These are phyloP conservation scores for Hypoxylon sp. DNA, from an alignment of 2,329 filamentous ascomycete genomes.

Conservation along the genomic window DNA sequence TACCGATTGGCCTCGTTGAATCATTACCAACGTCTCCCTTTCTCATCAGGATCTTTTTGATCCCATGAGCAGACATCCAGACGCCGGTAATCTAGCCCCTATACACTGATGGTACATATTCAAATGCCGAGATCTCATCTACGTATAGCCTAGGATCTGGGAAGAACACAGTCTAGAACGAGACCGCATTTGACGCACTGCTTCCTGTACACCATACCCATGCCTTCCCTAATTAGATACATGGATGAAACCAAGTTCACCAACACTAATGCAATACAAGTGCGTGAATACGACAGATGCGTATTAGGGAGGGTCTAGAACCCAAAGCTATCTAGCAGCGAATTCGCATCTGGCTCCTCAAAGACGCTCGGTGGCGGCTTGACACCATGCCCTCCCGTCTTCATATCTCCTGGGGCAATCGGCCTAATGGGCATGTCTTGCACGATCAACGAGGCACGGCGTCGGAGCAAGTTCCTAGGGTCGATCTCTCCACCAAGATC, in stretches of 20 bases:
- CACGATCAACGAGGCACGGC: slow-evolving; percentile 83
- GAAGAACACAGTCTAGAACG: not conserved
- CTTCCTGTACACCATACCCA: slow-evolving; percentile 8
- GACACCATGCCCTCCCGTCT: slow-evolving; percentile 57
- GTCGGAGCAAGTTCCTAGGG: slow-evolving; percentile 75
- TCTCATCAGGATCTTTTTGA: not conserved
- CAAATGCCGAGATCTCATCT: slow-evolving; percentile 13
- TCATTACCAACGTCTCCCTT: not conserved
- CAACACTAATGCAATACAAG: slow-evolving; percentile 3
- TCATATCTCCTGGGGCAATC: slow-evolving; percentile 57
- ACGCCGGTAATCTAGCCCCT: not conserved
- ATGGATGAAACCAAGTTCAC: slow-evolving; percentile 1
- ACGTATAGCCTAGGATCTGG: not conserved
- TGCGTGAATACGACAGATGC: not conserved
- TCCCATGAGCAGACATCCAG: not conserved
- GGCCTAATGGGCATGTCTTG: slow-evolving; percentile 73
- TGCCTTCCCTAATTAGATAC: slow-evolving; percentile 21
- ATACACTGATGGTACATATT: slow-evolving; percentile 17
- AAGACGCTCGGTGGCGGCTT: slow-evolving; percentile 81
- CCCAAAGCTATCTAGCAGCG: slow-evolving; percentile 91
- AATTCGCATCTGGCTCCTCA: slow-evolving; percentile 90
- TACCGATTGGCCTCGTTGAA: slow-evolving; percentile 1
- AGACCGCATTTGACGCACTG: slow-evolving; percentile 1
- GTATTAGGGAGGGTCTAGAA: slow-evolving; percentile 66
- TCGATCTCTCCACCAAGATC: slow-evolving; percentile 67